Conservation (phyloP, 148 eudicot genomes). For the Fagopyrum esculentum region DNA sequence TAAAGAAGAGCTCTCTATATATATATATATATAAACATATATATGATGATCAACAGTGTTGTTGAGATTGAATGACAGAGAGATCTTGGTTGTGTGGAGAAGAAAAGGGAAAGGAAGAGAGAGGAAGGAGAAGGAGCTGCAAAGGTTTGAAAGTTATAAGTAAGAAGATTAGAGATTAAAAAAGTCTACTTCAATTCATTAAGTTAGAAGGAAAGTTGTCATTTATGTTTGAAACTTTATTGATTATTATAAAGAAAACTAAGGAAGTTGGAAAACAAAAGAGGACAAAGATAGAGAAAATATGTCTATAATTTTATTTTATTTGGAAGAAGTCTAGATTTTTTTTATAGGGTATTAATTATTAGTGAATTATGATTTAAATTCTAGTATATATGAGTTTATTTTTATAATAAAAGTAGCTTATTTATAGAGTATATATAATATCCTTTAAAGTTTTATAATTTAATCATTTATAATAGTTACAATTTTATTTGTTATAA, state of each 20-base stretch:
- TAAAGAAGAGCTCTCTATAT: background rate
- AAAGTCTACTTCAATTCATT: slow-evolving; percentile 1
- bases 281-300: background rate
- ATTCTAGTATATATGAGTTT: too few species aligned
- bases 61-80: background rate
- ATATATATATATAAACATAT: background rate
- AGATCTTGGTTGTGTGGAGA: background rate
- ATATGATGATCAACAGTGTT: background rate
- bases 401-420: too few species aligned
- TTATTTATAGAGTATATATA: too few species aligned
- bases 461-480: too few species aligned
- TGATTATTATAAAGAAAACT: background rate
- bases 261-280: background rate
- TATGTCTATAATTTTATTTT: background rate
- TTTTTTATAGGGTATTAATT: too few species aligned
- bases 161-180: background rate
- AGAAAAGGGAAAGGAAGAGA: background rate
- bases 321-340: too few species aligned
- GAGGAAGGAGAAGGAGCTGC: background rate
- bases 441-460: too few species aligned
- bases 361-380: too few species aligned
- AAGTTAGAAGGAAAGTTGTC: background rate
- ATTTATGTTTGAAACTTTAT: background rate
- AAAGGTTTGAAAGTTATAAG: slow-evolving; percentile 2
- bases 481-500: too few species aligned